Base-by-base conservation (phyloP, 331 rosid species). In the Prunus yedoensis region DNA sequence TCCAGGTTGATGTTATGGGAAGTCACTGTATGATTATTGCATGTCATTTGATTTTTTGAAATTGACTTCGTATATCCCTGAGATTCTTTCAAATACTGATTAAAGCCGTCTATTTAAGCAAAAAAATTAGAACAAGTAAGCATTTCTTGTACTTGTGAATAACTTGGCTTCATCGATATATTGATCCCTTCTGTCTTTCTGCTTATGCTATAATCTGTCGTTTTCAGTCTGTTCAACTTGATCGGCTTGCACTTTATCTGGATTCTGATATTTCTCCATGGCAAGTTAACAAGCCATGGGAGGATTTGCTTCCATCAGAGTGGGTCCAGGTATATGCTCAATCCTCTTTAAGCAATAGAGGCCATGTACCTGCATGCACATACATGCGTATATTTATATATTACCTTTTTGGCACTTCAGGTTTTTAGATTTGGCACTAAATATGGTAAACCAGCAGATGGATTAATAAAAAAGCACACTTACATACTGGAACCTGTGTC, bases 401-500 rank as follows among this genome's bases (percentile, higher is more conserved):
- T 74, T 66, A 1, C 27, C n/a, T 2, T 43, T 20, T 59, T 64
- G 59, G 45, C 65, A 63, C 66, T 49, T 27, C 89, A 94, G 99
- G 91, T 88, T 79, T 92, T 94, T 73, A 87, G 79, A 78, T 92
- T 86, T 84, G 99, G 99, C 35, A 90, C 99, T 62, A 83, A 85
- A 81, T 91, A 90, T 79, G 99, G 96, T 67, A 90, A 82, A 83
- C 92, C 97, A 38, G 91, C 93, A 6, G 85, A 90, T 71, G 59
- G 74, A 71, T 81, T 82, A 60, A 45, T 58, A 25, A 83, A 81
- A 61, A 82, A 84, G 72, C 97, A 92, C 63, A 81, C 87, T 30
- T 92, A 94, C 80, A 60, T 94, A 71, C 84, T 94, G 85, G 91
- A 92, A 83, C 99, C 99, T 5, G 96, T 94, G 80, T 85, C 90